These are phyloP conservation scores for Vitis hybrid DNA, from an alignment of 177 flowering plant genomes.

Conservation along the genomic window DNA sequence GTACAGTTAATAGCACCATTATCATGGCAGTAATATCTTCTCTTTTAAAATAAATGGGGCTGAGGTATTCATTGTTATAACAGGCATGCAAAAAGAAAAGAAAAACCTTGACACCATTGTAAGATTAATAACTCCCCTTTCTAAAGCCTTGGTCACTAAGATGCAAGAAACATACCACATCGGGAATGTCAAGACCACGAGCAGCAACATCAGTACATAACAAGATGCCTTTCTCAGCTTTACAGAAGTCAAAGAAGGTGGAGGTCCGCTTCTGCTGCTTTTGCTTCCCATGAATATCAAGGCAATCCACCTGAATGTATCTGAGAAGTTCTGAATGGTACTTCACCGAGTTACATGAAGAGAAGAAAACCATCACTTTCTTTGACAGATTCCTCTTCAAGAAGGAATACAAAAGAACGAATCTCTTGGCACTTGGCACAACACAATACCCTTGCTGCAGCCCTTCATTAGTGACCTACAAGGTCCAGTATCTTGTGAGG, in stretches of 20 bases:
- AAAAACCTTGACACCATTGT: background rate
- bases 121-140: background rate
- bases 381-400: conserved; percentile 76
- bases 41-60: background rate
- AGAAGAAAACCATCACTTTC: conserved; percentile 98
- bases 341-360: conserved; percentile 91
- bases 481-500: conserved; percentile 8
- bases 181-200: conserved; percentile 92
- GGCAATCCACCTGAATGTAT: conserved; percentile 69
- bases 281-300: conserved; percentile 90
- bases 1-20: too few species aligned
- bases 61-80: background rate
- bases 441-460: conserved; percentile 87
- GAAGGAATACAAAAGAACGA: conserved; percentile 77
- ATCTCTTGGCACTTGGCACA: conserved; percentile 76
- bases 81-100: background rate
- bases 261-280: conserved; percentile 85
- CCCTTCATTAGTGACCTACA: conserved; percentile 88
- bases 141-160: background rate
- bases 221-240: conserved; percentile 81
- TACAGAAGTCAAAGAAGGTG: conserved; percentile 82
- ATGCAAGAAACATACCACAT: conserved; percentile 58
- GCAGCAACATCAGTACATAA: conserved; percentile 98
- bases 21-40: too few species aligned
- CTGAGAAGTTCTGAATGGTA: conserved; percentile 85